Conservation (phyloP, 129 eudicot species). For the Arctium minus region DNA sequence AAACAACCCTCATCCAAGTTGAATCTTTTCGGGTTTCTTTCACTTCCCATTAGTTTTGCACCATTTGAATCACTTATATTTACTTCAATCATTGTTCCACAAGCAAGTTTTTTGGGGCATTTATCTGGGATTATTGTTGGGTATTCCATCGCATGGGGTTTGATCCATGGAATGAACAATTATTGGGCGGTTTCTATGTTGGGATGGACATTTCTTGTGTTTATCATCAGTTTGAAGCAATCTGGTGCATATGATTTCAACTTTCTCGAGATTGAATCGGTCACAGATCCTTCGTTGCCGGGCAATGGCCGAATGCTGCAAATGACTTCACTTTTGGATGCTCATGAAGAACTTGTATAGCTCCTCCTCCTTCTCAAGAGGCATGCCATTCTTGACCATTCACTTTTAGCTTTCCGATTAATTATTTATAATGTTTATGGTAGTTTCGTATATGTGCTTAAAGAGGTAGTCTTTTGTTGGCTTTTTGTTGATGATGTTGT, state of each 20-base stretch:
- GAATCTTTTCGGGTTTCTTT: slow-evolving; percentile 85
- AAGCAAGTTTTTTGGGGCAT: slow-evolving; percentile 97
- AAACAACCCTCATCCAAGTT: slow-evolving; percentile 85
- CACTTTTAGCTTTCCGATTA: slow-evolving; percentile 7
- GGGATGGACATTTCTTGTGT: slow-evolving; percentile 75
- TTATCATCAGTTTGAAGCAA: slow-evolving; percentile 71
- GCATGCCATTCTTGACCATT: slow-evolving; percentile 31
- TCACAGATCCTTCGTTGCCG: slow-evolving; percentile 75
- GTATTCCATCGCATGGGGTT: slow-evolving; percentile 87
- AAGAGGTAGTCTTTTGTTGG: slow-evolving; percentile 17
- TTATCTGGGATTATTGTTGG: slow-evolving; percentile 88
- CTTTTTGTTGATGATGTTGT: neutral
- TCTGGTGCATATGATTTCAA: slow-evolving; percentile 69
- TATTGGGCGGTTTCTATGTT: slow-evolving; percentile 84
- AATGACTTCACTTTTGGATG: slow-evolving; percentile 54
- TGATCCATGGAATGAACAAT: slow-evolving; percentile 91
- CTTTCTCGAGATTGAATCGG: slow-evolving; percentile 87
- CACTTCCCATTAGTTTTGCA: slow-evolving; percentile 94
- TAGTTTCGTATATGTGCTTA: slow-evolving; percentile 21
- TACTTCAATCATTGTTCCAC: slow-evolving; percentile 93
- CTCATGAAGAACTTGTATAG: slow-evolving; percentile 69
- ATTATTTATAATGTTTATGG: neutral
- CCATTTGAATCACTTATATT: slow-evolving; percentile 92
- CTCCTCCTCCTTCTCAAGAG: slow-evolving; percentile 2
- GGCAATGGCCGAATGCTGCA: slow-evolving; percentile 78